Percentiles rank a stretch among this genome's conserved stretches.
Evolutionary conservation across 2,329 filamentous ascomycete species (phyloP).

Genomic region (Stromatinia cepivora): DNA sequence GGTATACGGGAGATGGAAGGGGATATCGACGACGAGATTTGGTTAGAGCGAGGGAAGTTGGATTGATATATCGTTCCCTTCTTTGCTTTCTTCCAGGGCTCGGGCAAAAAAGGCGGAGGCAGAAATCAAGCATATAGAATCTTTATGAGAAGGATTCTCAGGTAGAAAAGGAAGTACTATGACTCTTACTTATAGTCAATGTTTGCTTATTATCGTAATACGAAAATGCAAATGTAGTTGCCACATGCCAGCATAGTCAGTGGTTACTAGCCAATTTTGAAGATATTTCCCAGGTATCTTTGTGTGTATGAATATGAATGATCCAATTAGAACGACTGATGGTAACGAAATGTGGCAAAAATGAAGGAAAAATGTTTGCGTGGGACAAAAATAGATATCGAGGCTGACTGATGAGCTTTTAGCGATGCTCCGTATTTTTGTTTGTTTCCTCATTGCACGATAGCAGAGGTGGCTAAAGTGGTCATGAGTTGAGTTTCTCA

Average conservation of each 20-base stretch:
- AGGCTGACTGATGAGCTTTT: neutral
- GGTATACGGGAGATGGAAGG: neutral
- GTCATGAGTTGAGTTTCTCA: neutral
- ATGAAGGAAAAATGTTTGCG: neutral
- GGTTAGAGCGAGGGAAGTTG: neutral
- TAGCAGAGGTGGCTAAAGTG: neutral
- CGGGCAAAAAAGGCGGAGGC: conserved; percentile 16
- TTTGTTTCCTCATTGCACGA: neutral
- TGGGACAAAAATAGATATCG: neutral
- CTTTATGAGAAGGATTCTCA: neutral
- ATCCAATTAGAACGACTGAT: neutral
- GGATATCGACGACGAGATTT: conserved; percentile 2
- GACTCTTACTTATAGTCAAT: neutral
- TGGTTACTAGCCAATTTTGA: neutral
- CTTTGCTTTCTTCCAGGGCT: conserved; percentile 13
- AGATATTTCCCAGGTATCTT: neutral
- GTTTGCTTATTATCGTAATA: neutral
- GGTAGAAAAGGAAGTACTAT: neutral
- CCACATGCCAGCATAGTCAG: neutral
- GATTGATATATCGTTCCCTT: conserved; percentile 5
- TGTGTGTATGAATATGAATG: too few species aligned
- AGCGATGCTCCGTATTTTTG: neutral
- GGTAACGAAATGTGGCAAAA: neutral
- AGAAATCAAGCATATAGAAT: conserved; percentile 19
- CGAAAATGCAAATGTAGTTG: neutral